These are phyloP conservation scores for Pisolithus microcarpus DNA, from an alignment of 768 basidiomycete species.

Conservation along the genomic window DNA sequence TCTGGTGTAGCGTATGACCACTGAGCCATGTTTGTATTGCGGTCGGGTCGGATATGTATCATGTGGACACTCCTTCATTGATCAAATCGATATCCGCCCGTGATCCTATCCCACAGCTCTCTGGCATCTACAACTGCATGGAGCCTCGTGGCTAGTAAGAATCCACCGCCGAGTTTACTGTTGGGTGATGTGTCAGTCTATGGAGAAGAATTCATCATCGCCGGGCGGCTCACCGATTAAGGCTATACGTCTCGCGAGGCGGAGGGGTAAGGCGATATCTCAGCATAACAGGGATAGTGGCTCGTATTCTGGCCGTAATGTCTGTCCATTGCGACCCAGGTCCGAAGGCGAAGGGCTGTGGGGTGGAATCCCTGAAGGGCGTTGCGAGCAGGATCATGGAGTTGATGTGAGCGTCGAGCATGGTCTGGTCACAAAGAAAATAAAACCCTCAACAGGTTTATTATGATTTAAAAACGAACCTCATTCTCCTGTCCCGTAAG, in stretches of 20 bases:
- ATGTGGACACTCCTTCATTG: background rate
- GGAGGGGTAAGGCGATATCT: slow-evolving; percentile 84
- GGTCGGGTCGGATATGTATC: too few relatives aligned
- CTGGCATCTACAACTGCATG: slow-evolving; percentile 68
- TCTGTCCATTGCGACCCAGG: slow-evolving; percentile 54
- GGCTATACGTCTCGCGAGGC: slow-evolving; percentile 88
- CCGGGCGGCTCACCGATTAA: slow-evolving; percentile 60
- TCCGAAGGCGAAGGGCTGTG: slow-evolving; percentile 78
- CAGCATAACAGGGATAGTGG: slow-evolving; percentile 86
- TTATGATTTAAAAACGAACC: slow-evolving; percentile 31
- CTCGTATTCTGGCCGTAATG: slow-evolving; percentile 72
- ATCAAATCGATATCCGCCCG: slow-evolving; percentile 22
- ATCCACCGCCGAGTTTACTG: slow-evolving; percentile 78
- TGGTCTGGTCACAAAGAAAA: slow-evolving; percentile 34
- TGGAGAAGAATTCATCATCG: background rate
- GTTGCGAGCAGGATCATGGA: slow-evolving; percentile 81
- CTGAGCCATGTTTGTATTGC: too few relatives aligned
- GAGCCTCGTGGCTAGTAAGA: slow-evolving; percentile 70
- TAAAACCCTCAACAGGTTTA: background rate
- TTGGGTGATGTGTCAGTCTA: background rate
- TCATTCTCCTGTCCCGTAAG: slow-evolving; percentile 83
- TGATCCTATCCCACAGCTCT: slow-evolving; percentile 67
- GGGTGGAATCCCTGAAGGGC: slow-evolving; percentile 64
- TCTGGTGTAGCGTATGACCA: too few relatives aligned
- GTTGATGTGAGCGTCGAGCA: slow-evolving; percentile 80